Base-by-base conservation (phyloP, 78 protist species). In the Fonticula alba region DNA sequence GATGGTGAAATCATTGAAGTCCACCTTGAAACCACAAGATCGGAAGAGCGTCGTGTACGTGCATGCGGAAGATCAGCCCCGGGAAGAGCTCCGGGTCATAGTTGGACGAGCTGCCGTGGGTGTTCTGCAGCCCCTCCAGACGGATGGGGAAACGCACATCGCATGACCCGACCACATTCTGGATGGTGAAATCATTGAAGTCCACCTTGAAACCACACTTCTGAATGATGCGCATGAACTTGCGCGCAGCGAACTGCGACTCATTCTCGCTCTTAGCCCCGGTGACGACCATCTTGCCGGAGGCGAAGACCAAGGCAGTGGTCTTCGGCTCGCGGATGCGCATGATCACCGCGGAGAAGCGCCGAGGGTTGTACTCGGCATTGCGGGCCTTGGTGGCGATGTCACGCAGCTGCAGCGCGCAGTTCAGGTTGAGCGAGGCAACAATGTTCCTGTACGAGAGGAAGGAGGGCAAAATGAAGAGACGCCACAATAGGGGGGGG, bases 61-160 rank as follows among this genome's bases (percentile, higher is more conserved):
- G n/a, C 92, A 89, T 78, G 40, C 86, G 64, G 59, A 86, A 93
- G 50, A 90, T 66, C 50, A 93, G 76, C 26, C 96, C 98, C 2
- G 98, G 96, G 35, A 91, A 91, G 37, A 91, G 52, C 68, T 94
- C 96, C 6, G 98, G 98, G 67, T 94, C 98, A 66, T 91, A 94
- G 75, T 19, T 26, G 27, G 63, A 78, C 49, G 32, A 74, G 15
- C 20, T 2, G 2, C 67, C 64, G 65, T 92, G 95, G 27, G 62
- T 50, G 49, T 36, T 32, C 9, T 69, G 64, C 9, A 92, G 53
- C 19, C 71, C 71, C 64, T 93, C 98, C 2, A 93, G 70, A 9
- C 80, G 83, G 57, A 93, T 91, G 63, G 94, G 85, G 71, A 93
- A 93, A 29, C 63, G 46, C 20, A 82, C 90, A 43, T 88, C 94